Conservation (phyloP, 2,329 filamentous ascomycete genomes). For the Ophiostoma fasciatum region DNA sequence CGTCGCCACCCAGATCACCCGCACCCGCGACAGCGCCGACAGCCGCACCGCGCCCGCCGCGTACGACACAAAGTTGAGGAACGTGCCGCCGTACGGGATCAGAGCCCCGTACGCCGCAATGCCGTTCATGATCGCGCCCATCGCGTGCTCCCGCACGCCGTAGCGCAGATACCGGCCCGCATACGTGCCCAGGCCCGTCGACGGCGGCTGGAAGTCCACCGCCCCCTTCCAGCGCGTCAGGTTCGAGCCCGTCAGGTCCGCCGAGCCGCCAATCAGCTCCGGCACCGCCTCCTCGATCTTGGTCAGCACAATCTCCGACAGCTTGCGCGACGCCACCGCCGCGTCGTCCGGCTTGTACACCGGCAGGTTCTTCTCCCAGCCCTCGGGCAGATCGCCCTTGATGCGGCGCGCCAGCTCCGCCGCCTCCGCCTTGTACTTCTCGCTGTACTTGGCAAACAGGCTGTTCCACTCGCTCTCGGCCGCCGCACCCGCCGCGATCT, state of each 20-base stretch:
- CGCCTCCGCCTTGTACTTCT: slow-evolving; percentile 63
- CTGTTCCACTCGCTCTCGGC: slow-evolving; percentile 91
- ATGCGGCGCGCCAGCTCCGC: slow-evolving; percentile 72
- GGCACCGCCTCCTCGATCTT: slow-evolving; percentile 73
- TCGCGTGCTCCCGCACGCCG: slow-evolving; percentile 82
- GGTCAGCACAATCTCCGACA: slow-evolving; percentile 84
- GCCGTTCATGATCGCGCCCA: slow-evolving; percentile 92
- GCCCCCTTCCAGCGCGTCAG: slow-evolving; percentile 96
- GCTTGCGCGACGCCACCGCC: slow-evolving; percentile 85
- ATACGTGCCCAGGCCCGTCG: slow-evolving; percentile 69
- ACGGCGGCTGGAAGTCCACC: slow-evolving; percentile 90
- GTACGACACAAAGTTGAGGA: slow-evolving; percentile 99
- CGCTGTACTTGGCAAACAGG: slow-evolving; percentile 73
- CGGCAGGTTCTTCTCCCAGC: slow-evolving; percentile 90
- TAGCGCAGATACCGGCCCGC: slow-evolving; percentile 84
- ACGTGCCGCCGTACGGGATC: slow-evolving; percentile 88
- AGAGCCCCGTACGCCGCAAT: slow-evolving; percentile 89
- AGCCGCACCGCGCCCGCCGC: slow-evolving; percentile 90
- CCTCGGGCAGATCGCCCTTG: slow-evolving; percentile 72
- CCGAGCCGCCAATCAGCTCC: slow-evolving; percentile 89
- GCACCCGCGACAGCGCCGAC: slow-evolving; percentile 79
- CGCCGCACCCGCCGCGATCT: slow-evolving; percentile 71
- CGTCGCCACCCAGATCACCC: slow-evolving; percentile 88
- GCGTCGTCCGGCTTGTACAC: slow-evolving; percentile 76
- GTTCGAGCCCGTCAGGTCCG: slow-evolving; percentile 96